phyloP scores from a whole-genome alignment of 805 yeast genomes.

The Candida saitoana region DNA sequence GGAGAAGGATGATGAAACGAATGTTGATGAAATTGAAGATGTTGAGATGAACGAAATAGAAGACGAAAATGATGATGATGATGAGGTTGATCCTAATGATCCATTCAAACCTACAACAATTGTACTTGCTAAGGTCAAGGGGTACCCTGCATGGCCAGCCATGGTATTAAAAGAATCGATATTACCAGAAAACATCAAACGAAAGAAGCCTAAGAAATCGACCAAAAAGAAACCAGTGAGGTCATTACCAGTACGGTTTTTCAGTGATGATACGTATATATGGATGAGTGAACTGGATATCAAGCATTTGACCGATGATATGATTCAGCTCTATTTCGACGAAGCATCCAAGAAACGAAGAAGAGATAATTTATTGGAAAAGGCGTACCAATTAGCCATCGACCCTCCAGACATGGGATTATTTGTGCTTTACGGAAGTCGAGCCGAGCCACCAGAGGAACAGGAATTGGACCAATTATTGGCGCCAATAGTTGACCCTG shows the following conservation, averaged over 20 bases:
- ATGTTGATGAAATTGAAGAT: neutral
- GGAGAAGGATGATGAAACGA: neutral
- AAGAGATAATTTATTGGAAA: conserved; percentile 41
- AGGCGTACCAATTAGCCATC: conserved; percentile 53
- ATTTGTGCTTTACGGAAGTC: conserved; percentile 39
- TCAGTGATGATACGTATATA: conserved; percentile 67
- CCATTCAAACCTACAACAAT: conserved; percentile 14
- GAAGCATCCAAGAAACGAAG: conserved; percentile 24
- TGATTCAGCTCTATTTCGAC: conserved; percentile 37
- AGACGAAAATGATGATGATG: conserved; percentile 3
- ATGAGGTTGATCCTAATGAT: conserved; percentile 4
- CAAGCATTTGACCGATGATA: conserved; percentile 38
- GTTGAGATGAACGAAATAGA: neutral
- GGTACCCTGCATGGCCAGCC: conserved; percentile 90
- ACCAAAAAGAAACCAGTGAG: conserved; percentile 15
- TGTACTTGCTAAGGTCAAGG: conserved; percentile 75
- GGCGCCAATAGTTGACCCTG: conserved; percentile 32
- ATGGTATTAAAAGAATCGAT: conserved; percentile 61
- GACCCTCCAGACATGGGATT: conserved; percentile 40
- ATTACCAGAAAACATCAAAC: conserved; percentile 54
- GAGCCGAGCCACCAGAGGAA: conserved; percentile 44
- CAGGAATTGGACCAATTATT: conserved; percentile 37
- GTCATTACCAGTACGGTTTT: conserved; percentile 57
- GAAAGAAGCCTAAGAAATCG: conserved; percentile 47
- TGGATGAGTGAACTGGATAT: conserved; percentile 60